Evolutionary conservation across 345 rosid genomes (phyloP).

Genomic region (Trapa bicornis): DNA sequence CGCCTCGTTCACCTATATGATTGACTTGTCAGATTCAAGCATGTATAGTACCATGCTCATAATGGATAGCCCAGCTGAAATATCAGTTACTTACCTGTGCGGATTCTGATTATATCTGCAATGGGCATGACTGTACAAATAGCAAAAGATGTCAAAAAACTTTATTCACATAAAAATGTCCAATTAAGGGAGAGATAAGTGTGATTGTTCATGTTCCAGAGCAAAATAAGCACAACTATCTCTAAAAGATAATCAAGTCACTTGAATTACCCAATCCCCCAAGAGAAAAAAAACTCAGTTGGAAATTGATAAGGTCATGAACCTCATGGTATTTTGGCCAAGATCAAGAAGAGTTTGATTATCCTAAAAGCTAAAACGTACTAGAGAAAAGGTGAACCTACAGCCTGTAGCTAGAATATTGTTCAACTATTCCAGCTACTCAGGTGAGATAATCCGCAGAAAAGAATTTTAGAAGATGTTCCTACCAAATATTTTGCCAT

Average conservation of each 20-base stretch:
- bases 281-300: background rate
- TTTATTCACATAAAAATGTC: background rate
- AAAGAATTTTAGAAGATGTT: background rate
- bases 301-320: background rate
- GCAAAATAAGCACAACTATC: no score
- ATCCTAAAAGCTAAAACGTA: background rate
- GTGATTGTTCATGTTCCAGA: background rate
- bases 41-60: background rate
- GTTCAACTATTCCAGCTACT: background rate
- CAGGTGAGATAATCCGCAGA: background rate
- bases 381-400: background rate
- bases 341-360: background rate
- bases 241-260: background rate
- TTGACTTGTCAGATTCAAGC: slow-evolving; percentile 8
- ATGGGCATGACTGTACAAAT: slow-evolving; percentile 61
- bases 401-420: background rate
- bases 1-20: slow-evolving; percentile 68
- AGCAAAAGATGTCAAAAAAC: slow-evolving; percentile 8
- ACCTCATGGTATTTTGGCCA: background rate
- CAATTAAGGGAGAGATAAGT: background rate
- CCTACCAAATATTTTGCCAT: slow-evolving; percentile 78
- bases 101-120: slow-evolving; percentile 60
- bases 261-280: background rate
- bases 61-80: background rate
- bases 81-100: slow-evolving; percentile 41